Evolutionary conservation across 768 basidiomycete genomes (phyloP).

Genomic region (Terana coerulea): DNA sequence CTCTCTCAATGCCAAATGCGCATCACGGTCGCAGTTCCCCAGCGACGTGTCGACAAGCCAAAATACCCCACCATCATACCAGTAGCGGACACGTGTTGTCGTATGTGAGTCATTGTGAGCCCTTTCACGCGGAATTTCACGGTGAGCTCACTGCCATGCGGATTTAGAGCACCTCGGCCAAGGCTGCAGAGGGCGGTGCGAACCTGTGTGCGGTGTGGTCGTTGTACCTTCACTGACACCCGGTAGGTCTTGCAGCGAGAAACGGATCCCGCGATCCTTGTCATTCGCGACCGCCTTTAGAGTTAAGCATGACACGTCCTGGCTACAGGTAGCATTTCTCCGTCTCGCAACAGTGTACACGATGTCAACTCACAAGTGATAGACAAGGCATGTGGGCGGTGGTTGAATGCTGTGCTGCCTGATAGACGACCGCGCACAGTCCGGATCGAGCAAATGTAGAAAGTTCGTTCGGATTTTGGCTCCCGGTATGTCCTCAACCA

Average conservation of each 20-base stretch:
- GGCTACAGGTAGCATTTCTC: no score
- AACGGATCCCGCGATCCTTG: no score
- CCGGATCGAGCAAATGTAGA: neutral
- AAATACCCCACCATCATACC: neutral
- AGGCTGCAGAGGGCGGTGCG: neutral
- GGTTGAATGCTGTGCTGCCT: no score
- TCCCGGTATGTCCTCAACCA: slow-evolving; percentile 12
- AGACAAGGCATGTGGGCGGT: no score
- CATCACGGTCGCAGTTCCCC: no score
- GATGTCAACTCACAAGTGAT: no score
- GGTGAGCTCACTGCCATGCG: neutral
- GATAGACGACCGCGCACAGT: neutral
- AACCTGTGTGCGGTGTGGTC: neutral
- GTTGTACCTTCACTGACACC: neutral
- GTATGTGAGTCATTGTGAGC: neutral
- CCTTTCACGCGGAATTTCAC: neutral
- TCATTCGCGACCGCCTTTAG: no score
- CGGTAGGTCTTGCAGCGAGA: neutral
- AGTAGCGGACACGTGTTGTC: neutral
- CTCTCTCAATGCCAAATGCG: no score
- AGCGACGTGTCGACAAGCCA: no score
- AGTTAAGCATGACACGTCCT: no score
- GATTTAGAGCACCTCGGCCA: neutral
- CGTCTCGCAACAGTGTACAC: no score
- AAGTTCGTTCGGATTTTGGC: slow-evolving; percentile 2